Evolutionary conservation across 2,329 filamentous ascomycete genomes (phyloP).

Genomic region (Scleromitrula shiraiana): DNA sequence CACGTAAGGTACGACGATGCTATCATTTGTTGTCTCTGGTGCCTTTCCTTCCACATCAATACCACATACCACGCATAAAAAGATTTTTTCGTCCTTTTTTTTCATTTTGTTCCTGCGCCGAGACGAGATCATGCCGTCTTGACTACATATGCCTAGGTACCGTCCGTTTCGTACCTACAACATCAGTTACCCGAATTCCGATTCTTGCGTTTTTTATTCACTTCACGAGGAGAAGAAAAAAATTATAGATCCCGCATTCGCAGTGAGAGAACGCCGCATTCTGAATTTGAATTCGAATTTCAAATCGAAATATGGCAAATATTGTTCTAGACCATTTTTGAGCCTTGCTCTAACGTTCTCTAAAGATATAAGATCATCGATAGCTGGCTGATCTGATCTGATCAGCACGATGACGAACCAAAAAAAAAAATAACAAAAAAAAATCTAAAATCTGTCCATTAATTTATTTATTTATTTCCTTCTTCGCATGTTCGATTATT

Average conservation of each 20-base stretch:
- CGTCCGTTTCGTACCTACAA: too few species aligned
- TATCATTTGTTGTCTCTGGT: conserved; percentile 5
- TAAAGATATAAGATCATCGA: background rate
- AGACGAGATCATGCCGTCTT: background rate
- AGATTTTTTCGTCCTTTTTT: too few species aligned
- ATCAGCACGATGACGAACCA: too few species aligned
- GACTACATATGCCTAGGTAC: background rate
- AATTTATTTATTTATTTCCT: too few species aligned
- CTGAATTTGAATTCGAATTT: background rate
- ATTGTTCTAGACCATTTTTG: background rate
- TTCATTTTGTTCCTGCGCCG: conserved; percentile 4
- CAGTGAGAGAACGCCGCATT: background rate
- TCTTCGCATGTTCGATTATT: too few species aligned
- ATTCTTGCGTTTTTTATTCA: background rate
- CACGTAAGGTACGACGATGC: conserved; percentile 5
- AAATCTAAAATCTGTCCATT: too few species aligned
- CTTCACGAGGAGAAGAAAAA: background rate
- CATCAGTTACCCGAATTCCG: background rate
- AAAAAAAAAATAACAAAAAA: too few species aligned
- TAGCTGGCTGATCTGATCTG: too few species aligned
- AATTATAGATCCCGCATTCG: too few species aligned
- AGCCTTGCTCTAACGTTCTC: background rate
- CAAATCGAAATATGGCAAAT: background rate
- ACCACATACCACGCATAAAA: too few species aligned
- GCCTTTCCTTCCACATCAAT: background rate